Evolutionary conservation across 192 early-diverging fungal genomes (phyloP).

Genomic region (Coemansia brasiliensis): DNA sequence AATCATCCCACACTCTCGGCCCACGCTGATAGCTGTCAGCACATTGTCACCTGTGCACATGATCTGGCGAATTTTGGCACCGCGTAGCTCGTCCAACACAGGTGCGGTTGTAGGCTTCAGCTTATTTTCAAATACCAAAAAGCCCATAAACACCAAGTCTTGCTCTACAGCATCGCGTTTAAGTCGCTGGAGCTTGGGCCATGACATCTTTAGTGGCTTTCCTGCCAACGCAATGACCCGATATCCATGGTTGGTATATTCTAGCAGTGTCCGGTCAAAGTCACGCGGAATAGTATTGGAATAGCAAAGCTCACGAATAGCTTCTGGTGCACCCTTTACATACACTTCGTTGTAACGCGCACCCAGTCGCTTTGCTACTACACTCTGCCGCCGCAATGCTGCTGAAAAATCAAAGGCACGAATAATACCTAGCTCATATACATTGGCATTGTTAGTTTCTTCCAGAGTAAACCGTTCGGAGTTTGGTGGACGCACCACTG

Average conservation of each 20-base stretch:
- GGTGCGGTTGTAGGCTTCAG: conserved; percentile 82
- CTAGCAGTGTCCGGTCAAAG: conserved; percentile 75
- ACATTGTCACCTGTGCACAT: conserved; percentile 99
- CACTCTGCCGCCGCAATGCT: conserved; percentile 85
- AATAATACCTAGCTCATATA: conserved; percentile 76
- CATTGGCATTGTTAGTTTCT: conserved; percentile 26
- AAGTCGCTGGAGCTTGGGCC: conserved; percentile 71
- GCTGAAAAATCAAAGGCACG: conserved; percentile 94
- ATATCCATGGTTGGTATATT: conserved; percentile 94
- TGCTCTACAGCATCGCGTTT: conserved; percentile 82
- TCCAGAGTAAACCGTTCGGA: conserved; percentile 61
- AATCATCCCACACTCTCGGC: conserved; percentile 90
- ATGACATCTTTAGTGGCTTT: conserved; percentile 68
- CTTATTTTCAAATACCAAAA: conserved; percentile 99
- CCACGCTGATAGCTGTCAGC: conserved; percentile 92
- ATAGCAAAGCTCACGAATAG: conserved; percentile 83
- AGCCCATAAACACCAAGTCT: conserved; percentile 86
- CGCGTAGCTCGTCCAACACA: conserved; percentile 73
- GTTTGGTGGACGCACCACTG: conserved; percentile 86
- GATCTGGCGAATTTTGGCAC: conserved; percentile 87
- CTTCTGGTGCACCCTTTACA: conserved; percentile 98
- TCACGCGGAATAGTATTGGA: conserved; percentile 81
- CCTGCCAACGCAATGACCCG: conserved; percentile 94
- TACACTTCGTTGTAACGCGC: conserved; percentile 68
- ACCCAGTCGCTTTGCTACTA: conserved; percentile 76